These are phyloP conservation scores for Candida chauliodis DNA, from an alignment of 805 yeast species.

Conservation along the genomic window DNA sequence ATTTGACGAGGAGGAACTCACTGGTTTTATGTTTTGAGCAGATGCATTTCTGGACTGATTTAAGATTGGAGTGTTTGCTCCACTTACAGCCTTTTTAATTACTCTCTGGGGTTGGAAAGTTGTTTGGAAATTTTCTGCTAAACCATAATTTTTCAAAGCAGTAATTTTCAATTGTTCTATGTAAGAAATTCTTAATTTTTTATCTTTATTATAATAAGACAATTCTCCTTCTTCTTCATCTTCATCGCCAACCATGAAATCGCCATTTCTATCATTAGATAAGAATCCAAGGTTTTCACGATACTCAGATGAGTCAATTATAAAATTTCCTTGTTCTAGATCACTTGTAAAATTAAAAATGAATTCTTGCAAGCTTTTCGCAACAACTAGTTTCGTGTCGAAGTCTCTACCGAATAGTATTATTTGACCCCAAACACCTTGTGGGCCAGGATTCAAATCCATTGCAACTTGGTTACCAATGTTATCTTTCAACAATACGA, in stretches of 20 bases:
- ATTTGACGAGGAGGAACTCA: background rate
- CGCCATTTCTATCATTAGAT: slow-evolving; percentile 36
- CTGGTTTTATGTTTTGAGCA: slow-evolving; percentile 6
- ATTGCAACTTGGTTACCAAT: slow-evolving; percentile 43
- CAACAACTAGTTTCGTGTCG: slow-evolving; percentile 41
- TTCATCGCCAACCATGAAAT: slow-evolving; percentile 42
- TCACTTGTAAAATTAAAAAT: slow-evolving; percentile 35
- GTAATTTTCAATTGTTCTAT: slow-evolving; percentile 41
- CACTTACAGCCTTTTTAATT: slow-evolving; percentile 10
- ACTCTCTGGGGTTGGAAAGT: slow-evolving; percentile 34
- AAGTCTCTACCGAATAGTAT: slow-evolving; percentile 43
- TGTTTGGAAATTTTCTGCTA: slow-evolving; percentile 34
- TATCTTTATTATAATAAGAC: slow-evolving; percentile 32
- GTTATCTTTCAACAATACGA: slow-evolving; percentile 38
- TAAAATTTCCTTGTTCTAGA: slow-evolving; percentile 40
- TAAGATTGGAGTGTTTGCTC: slow-evolving; percentile 12
- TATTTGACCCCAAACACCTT: slow-evolving; percentile 40
- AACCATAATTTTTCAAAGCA: slow-evolving; percentile 38
- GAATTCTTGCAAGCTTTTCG: slow-evolving; percentile 36
- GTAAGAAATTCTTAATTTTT: slow-evolving; percentile 32
- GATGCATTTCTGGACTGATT: slow-evolving; percentile 11
- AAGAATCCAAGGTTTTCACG: slow-evolving; percentile 34
- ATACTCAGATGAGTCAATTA: slow-evolving; percentile 33
- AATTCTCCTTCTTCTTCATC: slow-evolving; percentile 45
- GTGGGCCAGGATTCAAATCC: slow-evolving; percentile 39